These are phyloP conservation scores for Berkeleyomyces rouxiae DNA, from an alignment of 2,329 filamentous ascomycete genomes.

Conservation along the genomic window DNA sequence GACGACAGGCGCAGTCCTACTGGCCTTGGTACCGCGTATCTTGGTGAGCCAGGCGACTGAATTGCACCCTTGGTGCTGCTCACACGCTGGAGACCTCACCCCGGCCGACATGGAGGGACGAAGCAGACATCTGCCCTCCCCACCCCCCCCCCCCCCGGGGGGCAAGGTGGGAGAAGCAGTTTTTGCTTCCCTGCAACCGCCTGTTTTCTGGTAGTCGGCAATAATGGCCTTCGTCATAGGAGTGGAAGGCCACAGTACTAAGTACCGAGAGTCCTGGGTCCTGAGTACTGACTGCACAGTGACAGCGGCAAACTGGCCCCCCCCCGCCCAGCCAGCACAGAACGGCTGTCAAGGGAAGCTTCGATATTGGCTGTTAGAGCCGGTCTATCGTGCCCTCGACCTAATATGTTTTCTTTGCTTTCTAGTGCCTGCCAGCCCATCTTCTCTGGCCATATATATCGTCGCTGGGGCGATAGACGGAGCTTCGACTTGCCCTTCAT, in stretches of 20 bases:
- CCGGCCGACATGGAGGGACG: too few species aligned
- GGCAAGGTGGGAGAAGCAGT: too few species aligned
- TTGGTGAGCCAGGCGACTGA: neutral
- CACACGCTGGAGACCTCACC: too few species aligned
- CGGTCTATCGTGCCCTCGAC: conserved; percentile 7
- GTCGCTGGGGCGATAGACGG: conserved; percentile 1
- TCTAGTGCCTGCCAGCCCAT: neutral
- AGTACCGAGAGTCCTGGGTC: too few species aligned
- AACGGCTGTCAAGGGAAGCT: conserved; percentile 3
- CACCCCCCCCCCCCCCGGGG: too few species aligned
- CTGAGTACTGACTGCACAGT: too few species aligned
- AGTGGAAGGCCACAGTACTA: too few species aligned
- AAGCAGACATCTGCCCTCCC: too few species aligned
- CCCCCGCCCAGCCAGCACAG: neutral
- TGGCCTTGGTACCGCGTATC: neutral
- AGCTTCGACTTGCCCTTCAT: conserved; percentile 12
- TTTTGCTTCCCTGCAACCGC: too few species aligned
- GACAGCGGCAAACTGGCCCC: neutral
- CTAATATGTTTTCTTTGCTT: neutral
- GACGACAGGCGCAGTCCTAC: neutral
- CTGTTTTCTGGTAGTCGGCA: too few species aligned
- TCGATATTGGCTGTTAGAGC: conserved; percentile 9
- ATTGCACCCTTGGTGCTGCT: neutral
- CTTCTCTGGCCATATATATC: conserved; percentile 13
- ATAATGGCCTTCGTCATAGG: too few species aligned